A percentile compares a stretch with the other conserved stretches of the same genome.
phyloP scores from a whole-genome alignment of 2,329 filamentous ascomycete genomes.

The Fusarium chuoi region DNA sequence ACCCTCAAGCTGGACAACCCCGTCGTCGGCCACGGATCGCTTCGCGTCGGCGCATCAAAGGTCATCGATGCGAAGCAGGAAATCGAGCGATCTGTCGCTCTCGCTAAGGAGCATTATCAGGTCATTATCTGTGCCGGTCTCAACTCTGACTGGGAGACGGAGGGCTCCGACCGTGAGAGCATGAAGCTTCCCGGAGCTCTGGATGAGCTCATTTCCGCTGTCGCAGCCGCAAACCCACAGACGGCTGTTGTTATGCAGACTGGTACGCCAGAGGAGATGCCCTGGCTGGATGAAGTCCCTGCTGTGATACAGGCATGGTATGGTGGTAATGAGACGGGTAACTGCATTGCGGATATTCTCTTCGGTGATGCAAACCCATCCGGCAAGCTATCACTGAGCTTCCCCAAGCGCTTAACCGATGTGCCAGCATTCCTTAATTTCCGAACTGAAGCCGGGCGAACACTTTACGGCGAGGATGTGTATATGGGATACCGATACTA shows the following conservation, averaged over 20 bases:
- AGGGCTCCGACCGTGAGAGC: constrained; percentile 80
- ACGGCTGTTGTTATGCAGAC: constrained; percentile 81
- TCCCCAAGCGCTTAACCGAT: constrained; percentile 74
- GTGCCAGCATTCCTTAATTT: constrained; percentile 83
- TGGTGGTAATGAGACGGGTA: constrained; percentile 86
- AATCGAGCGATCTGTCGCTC: constrained; percentile 72
- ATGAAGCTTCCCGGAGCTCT: constrained; percentile 80
- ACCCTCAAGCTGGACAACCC: constrained; percentile 63
- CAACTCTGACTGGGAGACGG: constrained; percentile 84
- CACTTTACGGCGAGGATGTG: constrained; percentile 82
- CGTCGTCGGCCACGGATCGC: constrained; percentile 67
- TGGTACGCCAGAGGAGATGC: constrained; percentile 79
- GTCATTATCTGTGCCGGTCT: constrained; percentile 82
- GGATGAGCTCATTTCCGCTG: constrained; percentile 74
- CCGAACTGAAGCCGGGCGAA: constrained; percentile 73
- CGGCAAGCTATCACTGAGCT: constrained; percentile 78
- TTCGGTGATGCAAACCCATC: constrained; percentile 80
- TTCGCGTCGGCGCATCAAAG: constrained; percentile 70
- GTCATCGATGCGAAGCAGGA: constrained; percentile 67
- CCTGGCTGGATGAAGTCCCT: constrained; percentile 67
- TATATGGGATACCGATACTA: constrained; percentile 87
- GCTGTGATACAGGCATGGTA: constrained; percentile 84
- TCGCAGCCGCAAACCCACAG: constrained; percentile 73
- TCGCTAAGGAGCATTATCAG: constrained; percentile 77
- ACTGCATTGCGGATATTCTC: constrained; percentile 81